Percentiles rank a stretch among this genome's conserved stretches.
phyloP scores from a whole-genome alignment of 2,329 filamentous ascomycete species.

The Fulvia fulva region DNA sequence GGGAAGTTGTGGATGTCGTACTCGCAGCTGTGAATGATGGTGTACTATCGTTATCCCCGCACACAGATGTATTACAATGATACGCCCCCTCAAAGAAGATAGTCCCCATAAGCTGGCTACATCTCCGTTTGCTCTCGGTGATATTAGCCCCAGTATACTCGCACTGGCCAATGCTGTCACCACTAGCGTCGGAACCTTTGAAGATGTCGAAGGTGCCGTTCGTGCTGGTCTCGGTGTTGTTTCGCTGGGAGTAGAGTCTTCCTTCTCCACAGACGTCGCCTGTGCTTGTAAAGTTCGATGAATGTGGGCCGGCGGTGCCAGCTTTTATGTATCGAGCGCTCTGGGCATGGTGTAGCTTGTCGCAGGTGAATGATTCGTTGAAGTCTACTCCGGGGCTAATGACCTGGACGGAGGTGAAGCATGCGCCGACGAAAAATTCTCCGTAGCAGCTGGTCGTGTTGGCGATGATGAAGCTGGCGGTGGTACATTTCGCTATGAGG shows the following conservation, averaged over 20 bases:
- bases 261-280: constrained; percentile 10
- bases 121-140: constrained; percentile 8
- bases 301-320: constrained; percentile 2
- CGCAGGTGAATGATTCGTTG: constrained; percentile 10
- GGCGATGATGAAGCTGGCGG: constrained; percentile 14
- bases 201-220: constrained; percentile 16
- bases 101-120: constrained; percentile 7
- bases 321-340: constrained; percentile 6
- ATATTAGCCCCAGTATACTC: constrained; percentile 6
- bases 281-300: constrained; percentile 10
- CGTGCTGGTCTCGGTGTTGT: constrained; percentile 3
- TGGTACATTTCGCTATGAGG: not conserved
- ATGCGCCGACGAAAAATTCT: constrained; percentile 10
- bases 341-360: constrained; percentile 6
- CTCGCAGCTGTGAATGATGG: not conserved
- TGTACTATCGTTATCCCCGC: constrained; percentile 1
- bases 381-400: constrained; percentile 10
- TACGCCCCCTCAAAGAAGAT: constrained; percentile 11
- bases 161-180: constrained; percentile 10
- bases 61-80: constrained; percentile 13
- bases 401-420: constrained; percentile 10
- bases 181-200: constrained; percentile 9
- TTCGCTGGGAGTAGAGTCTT: constrained; percentile 7
- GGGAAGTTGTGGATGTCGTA: not conserved
- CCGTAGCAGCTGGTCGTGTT: constrained; percentile 16